A percentile compares a stretch with the other conserved stretches of the same genome.
These are phyloP conservation scores for Bacidia rubella DNA, from an alignment of 495 filamentous ascomycete species.

Conservation along the genomic window DNA sequence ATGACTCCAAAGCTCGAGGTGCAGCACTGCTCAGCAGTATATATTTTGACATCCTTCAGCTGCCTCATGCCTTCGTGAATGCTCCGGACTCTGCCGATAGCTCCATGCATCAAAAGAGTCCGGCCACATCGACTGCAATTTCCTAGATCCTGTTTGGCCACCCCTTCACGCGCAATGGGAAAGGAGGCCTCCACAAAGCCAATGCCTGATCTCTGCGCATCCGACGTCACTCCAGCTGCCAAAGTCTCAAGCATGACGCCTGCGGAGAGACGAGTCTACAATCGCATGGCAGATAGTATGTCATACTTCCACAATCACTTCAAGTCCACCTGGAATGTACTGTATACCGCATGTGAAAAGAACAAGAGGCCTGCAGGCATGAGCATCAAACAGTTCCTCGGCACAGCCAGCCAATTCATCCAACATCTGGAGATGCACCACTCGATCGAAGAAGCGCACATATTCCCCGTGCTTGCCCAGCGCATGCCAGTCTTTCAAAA, in stretches of 20 bases:
- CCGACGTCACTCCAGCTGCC: not conserved
- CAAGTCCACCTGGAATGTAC: slow-evolving; percentile 53
- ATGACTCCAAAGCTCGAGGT: too few relatives aligned
- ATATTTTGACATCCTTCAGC: too few relatives aligned
- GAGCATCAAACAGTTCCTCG: slow-evolving; percentile 50
- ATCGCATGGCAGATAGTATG: slow-evolving; percentile 13
- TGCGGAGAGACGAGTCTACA: slow-evolving; percentile 2
- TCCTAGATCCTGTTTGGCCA: not conserved
- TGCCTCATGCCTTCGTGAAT: not conserved
- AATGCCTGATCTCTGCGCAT: not conserved
- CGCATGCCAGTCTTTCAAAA: slow-evolving; percentile 71
- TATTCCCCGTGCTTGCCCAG: slow-evolving; percentile 64
- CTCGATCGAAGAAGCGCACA: slow-evolving; percentile 66
- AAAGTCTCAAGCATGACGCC: not conserved
- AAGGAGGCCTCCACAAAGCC: not conserved
- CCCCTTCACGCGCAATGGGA: not conserved
- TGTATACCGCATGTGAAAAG: slow-evolving; percentile 45
- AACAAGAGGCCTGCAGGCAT: slow-evolving; percentile 41
- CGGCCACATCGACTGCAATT: not conserved
- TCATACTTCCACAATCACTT: slow-evolving; percentile 51
- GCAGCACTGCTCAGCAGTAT: too few relatives aligned
- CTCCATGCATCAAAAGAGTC: not conserved
- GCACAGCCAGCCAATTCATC: slow-evolving; percentile 49
- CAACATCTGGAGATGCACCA: slow-evolving; percentile 65
- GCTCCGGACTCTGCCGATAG: not conserved